Percentiles rank a stretch among this genome's conserved stretches.
phyloP scores from a whole-genome alignment of 495 filamentous ascomycete species.

The Xanthoparmelia taractica region DNA sequence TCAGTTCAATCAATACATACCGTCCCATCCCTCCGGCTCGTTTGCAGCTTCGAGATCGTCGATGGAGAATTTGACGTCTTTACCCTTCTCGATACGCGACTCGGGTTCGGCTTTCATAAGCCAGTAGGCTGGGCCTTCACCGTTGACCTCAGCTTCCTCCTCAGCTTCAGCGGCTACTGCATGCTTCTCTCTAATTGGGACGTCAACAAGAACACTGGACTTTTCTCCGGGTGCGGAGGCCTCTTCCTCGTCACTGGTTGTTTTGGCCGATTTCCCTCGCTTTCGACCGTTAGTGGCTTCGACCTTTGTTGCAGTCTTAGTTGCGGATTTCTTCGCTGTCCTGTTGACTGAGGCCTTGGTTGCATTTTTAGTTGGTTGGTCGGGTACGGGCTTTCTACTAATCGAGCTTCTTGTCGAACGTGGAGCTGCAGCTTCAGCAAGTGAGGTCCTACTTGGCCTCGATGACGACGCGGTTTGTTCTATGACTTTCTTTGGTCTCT shows the following conservation, averaged over 20 bases:
- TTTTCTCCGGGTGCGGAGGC: background rate
- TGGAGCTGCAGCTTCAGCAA: slow-evolving; percentile 11
- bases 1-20: background rate
- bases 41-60: slow-evolving; percentile 68
- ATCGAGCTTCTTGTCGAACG: slow-evolving; percentile 15
- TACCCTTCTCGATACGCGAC: slow-evolving; percentile 73
- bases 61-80: slow-evolving; percentile 89
- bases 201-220: background rate
- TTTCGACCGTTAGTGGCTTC: slow-evolving; percentile 14
- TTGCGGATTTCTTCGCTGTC: slow-evolving; percentile 12
- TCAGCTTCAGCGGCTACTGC: background rate
- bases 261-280: slow-evolving; percentile 9
- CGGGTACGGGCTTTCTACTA: slow-evolving; percentile 7
- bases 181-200: background rate
- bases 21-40: slow-evolving; percentile 78
- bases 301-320: slow-evolving; percentile 11
- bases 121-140: slow-evolving; percentile 30
- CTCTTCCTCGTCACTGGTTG: background rate
- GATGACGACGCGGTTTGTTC: slow-evolving; percentile 23
- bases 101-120: slow-evolving; percentile 94
- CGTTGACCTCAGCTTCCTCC: slow-evolving; percentile 8
- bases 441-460: slow-evolving; percentile 21
- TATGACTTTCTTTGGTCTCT: slow-evolving; percentile 16
- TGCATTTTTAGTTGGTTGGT: slow-evolving; percentile 8
- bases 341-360: slow-evolving; percentile 6